Evolutionary conservation across 257 asterid species (phyloP), one percentile per base, ranked within the genome.

Genomic region (Salvia splendens): DNA sequence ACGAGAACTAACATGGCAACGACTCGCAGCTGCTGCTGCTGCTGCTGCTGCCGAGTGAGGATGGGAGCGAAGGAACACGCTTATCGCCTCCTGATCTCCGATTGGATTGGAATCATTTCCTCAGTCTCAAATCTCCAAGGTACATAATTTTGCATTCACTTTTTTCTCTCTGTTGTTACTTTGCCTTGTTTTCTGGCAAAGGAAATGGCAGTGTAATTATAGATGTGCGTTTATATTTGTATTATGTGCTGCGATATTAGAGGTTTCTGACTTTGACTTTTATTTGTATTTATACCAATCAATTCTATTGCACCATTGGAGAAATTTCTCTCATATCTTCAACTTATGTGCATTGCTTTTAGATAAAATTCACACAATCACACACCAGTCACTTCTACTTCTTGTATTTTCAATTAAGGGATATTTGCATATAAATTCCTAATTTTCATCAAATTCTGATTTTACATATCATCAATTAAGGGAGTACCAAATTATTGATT

Each of bases 1-100:
- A 57, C 85, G 95, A 59, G 86, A 85, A 76, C 8, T 73, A n/a
- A 77, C 73, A 35, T 91, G 98, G 96, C 89, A 80, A 78, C 82
- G 85, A 83, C 71, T 91, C 76, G 87, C 78, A 38, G 89, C 85
- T 14, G 86, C 84, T 8, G 80, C 87, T 32, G 89, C 85, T 14
- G 86, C 84, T 8, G 80, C 87, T 32, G 79, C 87, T 32, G 79
- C 42, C 32, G 61, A 55, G 40, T 30, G 61, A 78, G 68, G 79
- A 61, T 62, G 82, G 80, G 67, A 75, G 79, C 73, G 78, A 83
- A 17, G 35, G 49, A 4, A 8, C 11, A 32, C 11, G 11, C 9
- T 40, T 10, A 2, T 40, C 45, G 11, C 38, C 38, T 33, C 38
- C 38, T 33, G 50, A 45, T 5, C 24, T 15, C 15, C 68, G 45